These are phyloP conservation scores for Wickerhamiella australiensis DNA, from an alignment of 805 yeast species.

Conservation along the genomic window DNA sequence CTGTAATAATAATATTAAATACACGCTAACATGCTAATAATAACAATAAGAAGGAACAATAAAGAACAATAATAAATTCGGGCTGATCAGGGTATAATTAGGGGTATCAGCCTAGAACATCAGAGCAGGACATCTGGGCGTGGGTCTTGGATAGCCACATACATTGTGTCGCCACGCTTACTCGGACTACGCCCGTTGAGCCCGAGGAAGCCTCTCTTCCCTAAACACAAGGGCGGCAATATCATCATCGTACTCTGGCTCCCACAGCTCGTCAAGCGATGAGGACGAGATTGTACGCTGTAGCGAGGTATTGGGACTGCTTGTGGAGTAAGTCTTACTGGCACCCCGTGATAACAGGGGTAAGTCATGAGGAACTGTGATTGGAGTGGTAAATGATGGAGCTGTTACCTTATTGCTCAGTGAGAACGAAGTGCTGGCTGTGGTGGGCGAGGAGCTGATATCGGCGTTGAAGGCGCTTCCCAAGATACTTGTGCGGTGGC, in stretches of 20 bases:
- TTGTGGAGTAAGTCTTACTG: background rate
- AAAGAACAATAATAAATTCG: too few species aligned
- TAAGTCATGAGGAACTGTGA: background rate
- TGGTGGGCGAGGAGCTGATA: background rate
- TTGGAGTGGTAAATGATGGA: background rate
- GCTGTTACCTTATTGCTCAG: background rate
- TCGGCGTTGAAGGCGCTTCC: slow-evolving; percentile 4
- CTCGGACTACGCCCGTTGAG: too few species aligned
- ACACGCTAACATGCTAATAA: too few species aligned
- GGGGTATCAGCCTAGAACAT: too few species aligned
- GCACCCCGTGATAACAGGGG: background rate
- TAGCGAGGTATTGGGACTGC: background rate
- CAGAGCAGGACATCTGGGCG: too few species aligned
- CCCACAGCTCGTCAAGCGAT: slow-evolving; percentile 10
- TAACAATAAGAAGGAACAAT: too few species aligned
- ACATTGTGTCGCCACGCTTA: too few species aligned
- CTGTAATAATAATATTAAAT: too few species aligned
- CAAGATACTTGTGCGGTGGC: background rate
- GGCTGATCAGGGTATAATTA: too few species aligned
- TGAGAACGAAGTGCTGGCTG: background rate
- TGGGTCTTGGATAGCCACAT: too few species aligned
- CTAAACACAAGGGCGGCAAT: slow-evolving; percentile 6
- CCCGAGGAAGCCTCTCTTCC: too few species aligned
- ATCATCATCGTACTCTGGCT: slow-evolving; percentile 10
- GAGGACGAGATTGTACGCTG: slow-evolving; percentile 1